Percentiles rank a stretch among this genome's conserved stretches.
Evolutionary conservation across 2,329 filamentous ascomycete genomes (phyloP).

Genomic region (Botrytis hyacinthi): DNA sequence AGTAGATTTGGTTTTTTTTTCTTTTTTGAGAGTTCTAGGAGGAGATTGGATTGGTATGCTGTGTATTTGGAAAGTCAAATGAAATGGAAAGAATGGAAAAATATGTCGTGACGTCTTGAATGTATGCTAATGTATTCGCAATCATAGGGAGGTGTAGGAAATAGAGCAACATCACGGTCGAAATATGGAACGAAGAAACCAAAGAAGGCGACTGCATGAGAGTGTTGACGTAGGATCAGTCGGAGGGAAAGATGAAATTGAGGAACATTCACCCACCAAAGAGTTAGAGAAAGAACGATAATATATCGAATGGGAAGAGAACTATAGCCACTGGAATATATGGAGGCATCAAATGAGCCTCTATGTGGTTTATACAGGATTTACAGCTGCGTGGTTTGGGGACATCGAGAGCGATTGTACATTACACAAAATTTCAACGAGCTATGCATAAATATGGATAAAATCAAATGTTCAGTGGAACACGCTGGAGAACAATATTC

Average conservation of each 20-base stretch:
- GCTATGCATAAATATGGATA: background rate
- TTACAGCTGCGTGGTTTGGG: background rate
- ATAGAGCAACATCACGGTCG: constrained; percentile 77
- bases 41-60: background rate
- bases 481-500: background rate
- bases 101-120: background rate
- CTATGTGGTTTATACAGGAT: background rate
- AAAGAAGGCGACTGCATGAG: constrained; percentile 60
- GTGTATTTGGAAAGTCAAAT: background rate
- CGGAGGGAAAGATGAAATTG: background rate
- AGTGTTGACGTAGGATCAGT: constrained; percentile 14
- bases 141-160: constrained; percentile 80
- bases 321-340: background rate
- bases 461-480: background rate
- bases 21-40: background rate
- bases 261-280: background rate
- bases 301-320: background rate
- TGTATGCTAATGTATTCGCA: constrained; percentile 33
- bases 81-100: background rate
- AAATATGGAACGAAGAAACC: constrained; percentile 99
- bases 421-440: constrained; percentile 12
- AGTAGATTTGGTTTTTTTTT: constrained; percentile 42
- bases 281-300: background rate
- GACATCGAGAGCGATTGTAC: constrained; percentile 5
- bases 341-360: background rate